A percentile compares a stretch with the other conserved stretches of the same genome.
Evolutionary conservation across 306 rosid genomes (phyloP).

Genomic region (Gillenia trifoliata): DNA sequence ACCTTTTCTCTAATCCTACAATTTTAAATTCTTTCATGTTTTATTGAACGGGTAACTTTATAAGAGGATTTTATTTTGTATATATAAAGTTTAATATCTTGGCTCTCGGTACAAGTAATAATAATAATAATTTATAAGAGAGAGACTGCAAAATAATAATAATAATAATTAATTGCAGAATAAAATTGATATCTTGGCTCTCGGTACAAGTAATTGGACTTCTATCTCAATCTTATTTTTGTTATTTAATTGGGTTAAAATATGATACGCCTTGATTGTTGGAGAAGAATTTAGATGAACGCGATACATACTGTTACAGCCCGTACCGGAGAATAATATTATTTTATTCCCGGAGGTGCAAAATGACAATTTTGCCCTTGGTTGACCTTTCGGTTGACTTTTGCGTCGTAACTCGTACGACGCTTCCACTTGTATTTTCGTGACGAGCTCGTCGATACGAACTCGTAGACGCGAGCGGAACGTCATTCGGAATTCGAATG

Average conservation of each 20-base stretch:
- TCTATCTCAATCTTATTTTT: background rate
- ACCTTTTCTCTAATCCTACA: too few species aligned
- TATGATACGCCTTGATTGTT: background rate
- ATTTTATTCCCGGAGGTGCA: too few species aligned
- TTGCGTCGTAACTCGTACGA: too few species aligned
- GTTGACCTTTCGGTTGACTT: too few species aligned
- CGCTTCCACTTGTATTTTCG: too few species aligned
- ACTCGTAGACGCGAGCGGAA: too few species aligned
- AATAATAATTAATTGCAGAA: background rate
- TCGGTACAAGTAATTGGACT: background rate
- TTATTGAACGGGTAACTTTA: background rate
- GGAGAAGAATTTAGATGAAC: background rate
- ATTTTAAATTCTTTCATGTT: background rate
- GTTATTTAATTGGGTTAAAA: background rate
- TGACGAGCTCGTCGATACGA: too few species aligned
- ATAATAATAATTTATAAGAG: background rate
- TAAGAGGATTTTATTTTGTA: background rate
- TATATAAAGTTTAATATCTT: too few species aligned
- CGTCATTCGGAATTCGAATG: too few species aligned
- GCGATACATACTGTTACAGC: too few species aligned
- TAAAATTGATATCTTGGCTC: background rate
- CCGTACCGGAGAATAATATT: too few species aligned
- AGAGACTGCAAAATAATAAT: background rate
- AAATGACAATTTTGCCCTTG: too few species aligned
- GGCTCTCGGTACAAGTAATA: rapidly evolving